A percentile compares a stretch with the other conserved stretches of the same genome.
Evolutionary conservation across 2,329 filamentous ascomycete genomes (phyloP).

Genomic region (Xylariaceae sp.): DNA sequence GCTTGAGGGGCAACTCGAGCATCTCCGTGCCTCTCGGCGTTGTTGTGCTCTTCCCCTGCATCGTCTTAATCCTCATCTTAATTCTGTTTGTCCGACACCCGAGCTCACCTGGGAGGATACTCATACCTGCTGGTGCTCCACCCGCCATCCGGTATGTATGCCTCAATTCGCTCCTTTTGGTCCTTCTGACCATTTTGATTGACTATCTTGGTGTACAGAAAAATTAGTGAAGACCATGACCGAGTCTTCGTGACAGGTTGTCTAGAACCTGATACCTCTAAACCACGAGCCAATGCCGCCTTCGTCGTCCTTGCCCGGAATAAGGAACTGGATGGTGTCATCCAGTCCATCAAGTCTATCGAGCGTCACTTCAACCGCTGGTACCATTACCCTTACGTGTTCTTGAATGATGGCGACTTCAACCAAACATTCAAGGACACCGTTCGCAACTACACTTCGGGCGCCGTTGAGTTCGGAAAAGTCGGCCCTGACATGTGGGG

Average conservation of each 20-base stretch:
- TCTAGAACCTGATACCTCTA: slow-evolving; percentile 71
- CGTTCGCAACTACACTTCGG: slow-evolving; percentile 85
- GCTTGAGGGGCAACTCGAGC: slow-evolving; percentile 85
- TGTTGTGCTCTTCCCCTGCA: slow-evolving; percentile 85
- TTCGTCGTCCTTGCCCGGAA: slow-evolving; percentile 95
- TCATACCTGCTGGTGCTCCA: slow-evolving; percentile 84
- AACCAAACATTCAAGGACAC: slow-evolving; percentile 89
- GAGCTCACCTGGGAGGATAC: slow-evolving; percentile 71
- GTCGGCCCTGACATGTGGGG: slow-evolving; percentile 92
- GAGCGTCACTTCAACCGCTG: slow-evolving; percentile 98
- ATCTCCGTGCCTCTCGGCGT: slow-evolving; percentile 90
- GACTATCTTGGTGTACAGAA: slow-evolving; percentile 49
- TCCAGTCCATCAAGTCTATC: slow-evolving; percentile 96
- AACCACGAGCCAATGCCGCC: slow-evolving; percentile 84
- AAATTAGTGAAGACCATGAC: slow-evolving; percentile 96
- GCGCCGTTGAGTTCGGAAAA: slow-evolving; percentile 85
- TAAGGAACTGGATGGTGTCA: slow-evolving; percentile 91
- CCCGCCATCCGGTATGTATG: slow-evolving; percentile 80
- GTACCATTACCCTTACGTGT: slow-evolving; percentile 98
- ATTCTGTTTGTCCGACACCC: slow-evolving; percentile 87
- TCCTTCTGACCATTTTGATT: slow-evolving; percentile 5
- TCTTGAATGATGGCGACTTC: slow-evolving; percentile 96
- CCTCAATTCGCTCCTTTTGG: slow-evolving; percentile 11
- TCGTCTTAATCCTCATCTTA: slow-evolving; percentile 87
- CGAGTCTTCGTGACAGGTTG: slow-evolving; percentile 94